Evolutionary conservation across 208 protist genomes (phyloP).

Genomic region (Wallacemonas sp.): DNA sequence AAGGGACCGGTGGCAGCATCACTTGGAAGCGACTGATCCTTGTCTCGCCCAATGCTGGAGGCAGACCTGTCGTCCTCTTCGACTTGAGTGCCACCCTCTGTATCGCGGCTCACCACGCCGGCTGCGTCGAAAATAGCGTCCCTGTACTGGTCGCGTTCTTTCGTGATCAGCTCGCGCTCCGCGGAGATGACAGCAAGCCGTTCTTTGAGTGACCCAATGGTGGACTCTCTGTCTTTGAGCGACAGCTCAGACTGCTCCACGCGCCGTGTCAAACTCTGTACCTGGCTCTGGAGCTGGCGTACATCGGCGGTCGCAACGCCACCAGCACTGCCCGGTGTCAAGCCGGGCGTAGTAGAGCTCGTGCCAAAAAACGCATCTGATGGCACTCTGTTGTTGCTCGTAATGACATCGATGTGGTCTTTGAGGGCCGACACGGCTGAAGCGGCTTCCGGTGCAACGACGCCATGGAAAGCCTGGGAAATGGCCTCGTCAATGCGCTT

Average conservation of each 20-base stretch:
- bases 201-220: conserved; percentile 53
- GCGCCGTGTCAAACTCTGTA: conserved; percentile 45
- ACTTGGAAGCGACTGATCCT: neutral
- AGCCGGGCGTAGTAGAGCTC: neutral
- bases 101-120: conserved; percentile 11
- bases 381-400: conserved; percentile 12
- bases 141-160: conserved; percentile 82
- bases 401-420: conserved; percentile 69
- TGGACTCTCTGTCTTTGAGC: conserved; percentile 48
- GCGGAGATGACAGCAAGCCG: conserved; percentile 48
- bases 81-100: conserved; percentile 4
- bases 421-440: conserved; percentile 51
- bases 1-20: neutral
- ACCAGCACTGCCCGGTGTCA: neutral
- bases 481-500: conserved; percentile 69
- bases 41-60: neutral
- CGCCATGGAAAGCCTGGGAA: conserved; percentile 49
- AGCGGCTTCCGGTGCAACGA: conserved; percentile 29
- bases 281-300: conserved; percentile 28
- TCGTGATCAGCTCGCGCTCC: conserved; percentile 56
- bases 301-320: neutral
- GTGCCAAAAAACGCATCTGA: neutral
- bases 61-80: neutral
- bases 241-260: conserved; percentile 68
- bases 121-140: conserved; percentile 65